Base-by-base conservation (phyloP, 2,329 filamentous ascomycete genomes). In the Xylariaceae sp. region DNA sequence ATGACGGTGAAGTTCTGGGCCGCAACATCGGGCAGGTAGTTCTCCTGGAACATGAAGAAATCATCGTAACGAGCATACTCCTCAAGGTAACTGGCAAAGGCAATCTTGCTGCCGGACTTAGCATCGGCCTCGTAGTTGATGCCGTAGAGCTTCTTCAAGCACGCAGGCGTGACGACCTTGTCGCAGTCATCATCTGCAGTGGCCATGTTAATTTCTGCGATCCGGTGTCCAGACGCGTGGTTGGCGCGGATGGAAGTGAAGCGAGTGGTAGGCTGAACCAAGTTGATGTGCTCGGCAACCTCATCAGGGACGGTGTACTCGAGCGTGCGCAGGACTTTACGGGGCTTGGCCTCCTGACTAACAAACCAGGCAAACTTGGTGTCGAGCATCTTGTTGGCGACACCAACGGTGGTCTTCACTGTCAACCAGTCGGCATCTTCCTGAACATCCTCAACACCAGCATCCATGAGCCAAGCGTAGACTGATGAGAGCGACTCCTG, bases 251-350 rank as follows among this genome's bases (percentile, higher is more conserved):
- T 15, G 13, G 55, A 39, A 35, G 59, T 53, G 54, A 66, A 66
- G 52, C 64, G 64, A 37, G 64, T 66, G 17, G 64, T 66, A 2
- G 64, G 64, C 34, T 64, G 62, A n/a, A 66, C 64, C 39, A 65
- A 37, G 56, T 64, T 64, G 54, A 66, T 63, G 54, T 66, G 64
- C 34, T 56, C 15, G 2, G 64, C 57, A 30, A 66, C 13, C 2
- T 47, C 47, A 4, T 62, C 60, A 9, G 64, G 64, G 11, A 66
- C 57, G 0, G 64, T 64, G 54, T 66, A 66, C 42, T 66, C 57
- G 35, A 66, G 61, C 2, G 64, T 65, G 18, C 64, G 64, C 35
- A 66, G 59, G 47, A 65, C 53, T 53, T 51, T 63, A 34, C 59
- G 58, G 2, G 64, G 62, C 1, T 62, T 60, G 37, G 57, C 56